These are phyloP conservation scores for Picea sitchensis DNA, from an alignment of 75 land plant genomes.

Conservation along the genomic window DNA sequence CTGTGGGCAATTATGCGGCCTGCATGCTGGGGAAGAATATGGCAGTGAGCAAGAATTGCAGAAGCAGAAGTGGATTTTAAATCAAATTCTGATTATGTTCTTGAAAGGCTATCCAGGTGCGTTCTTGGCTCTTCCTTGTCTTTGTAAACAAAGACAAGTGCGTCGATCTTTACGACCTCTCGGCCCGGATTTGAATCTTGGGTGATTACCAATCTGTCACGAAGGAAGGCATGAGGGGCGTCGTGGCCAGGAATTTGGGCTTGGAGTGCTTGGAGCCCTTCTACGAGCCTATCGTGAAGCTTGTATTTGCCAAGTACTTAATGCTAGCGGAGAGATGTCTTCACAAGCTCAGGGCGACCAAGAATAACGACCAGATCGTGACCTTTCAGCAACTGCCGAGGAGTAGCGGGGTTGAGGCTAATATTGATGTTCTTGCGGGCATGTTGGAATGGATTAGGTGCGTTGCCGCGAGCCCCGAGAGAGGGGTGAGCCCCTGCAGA, in stretches of 20 bases:
- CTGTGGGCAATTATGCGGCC: too few species aligned
- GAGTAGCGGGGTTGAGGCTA: not conserved
- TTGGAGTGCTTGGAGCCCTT: constrained; percentile 2
- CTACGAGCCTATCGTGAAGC: too few species aligned
- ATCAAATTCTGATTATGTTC: not conserved
- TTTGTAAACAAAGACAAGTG: not conserved
- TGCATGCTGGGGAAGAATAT: too few species aligned
- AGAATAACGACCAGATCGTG: not conserved
- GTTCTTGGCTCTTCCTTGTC: constrained; percentile 9
- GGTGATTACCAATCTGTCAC: constrained; percentile 8
- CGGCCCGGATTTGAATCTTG: constrained; percentile 3
- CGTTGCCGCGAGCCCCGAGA: too few species aligned
- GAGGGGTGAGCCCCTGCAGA: too few species aligned
- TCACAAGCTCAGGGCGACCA: not conserved
- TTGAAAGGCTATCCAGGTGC: not conserved
- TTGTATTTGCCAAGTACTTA: too few species aligned
- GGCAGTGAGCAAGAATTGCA: not conserved
- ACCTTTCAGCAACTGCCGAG: not conserved
- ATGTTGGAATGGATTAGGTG: too few species aligned
- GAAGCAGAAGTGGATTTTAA: not conserved
- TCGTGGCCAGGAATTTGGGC: not conserved
- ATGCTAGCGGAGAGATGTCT: constrained; percentile 8
- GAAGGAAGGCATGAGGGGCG: not conserved
- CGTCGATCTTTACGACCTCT: constrained; percentile 1
- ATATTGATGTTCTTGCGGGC: too few species aligned